These are phyloP conservation scores for Yarrowia sp. DNA, from an alignment of 805 yeast genomes.

Conservation along the genomic window DNA sequence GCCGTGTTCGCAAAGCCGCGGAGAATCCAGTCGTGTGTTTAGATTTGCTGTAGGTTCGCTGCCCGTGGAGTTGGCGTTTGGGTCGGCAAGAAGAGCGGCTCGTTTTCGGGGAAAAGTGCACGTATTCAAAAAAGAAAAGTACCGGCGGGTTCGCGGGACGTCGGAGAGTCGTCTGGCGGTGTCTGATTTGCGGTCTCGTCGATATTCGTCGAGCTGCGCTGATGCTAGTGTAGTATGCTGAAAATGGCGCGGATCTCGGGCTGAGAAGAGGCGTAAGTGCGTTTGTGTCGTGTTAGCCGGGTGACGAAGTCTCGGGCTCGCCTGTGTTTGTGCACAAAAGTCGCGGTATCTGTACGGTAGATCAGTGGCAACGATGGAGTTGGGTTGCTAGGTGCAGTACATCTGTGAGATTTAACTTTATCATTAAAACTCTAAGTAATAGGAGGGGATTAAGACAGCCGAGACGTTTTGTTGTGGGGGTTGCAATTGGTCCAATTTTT, in stretches of 20 bases:
- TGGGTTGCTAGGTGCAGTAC: constrained; percentile 20
- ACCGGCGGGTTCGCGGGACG: background rate
- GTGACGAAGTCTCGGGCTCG: background rate
- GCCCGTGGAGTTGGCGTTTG: no score
- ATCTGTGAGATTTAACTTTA: constrained; percentile 10
- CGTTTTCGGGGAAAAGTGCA: no score
- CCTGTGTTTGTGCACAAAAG: background rate
- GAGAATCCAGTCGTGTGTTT: no score
- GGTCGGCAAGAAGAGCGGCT: no score
- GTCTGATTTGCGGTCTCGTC: background rate
- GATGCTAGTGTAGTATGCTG: background rate
- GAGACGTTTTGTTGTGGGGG: no score
- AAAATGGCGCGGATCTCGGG: background rate
- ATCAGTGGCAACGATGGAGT: constrained; percentile 16
- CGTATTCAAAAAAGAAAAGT: background rate
- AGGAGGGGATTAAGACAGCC: background rate
- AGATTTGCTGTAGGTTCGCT: no score
- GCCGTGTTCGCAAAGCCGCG: background rate
- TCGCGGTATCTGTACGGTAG: background rate
- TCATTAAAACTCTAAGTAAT: background rate
- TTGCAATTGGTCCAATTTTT: no score
- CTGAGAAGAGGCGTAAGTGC: background rate
- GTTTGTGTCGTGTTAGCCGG: background rate
- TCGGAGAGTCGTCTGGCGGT: background rate
- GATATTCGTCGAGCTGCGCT: background rate